Base-by-base conservation (phyloP, 805 yeast genomes). In the Wickerhamiella brachini region DNA sequence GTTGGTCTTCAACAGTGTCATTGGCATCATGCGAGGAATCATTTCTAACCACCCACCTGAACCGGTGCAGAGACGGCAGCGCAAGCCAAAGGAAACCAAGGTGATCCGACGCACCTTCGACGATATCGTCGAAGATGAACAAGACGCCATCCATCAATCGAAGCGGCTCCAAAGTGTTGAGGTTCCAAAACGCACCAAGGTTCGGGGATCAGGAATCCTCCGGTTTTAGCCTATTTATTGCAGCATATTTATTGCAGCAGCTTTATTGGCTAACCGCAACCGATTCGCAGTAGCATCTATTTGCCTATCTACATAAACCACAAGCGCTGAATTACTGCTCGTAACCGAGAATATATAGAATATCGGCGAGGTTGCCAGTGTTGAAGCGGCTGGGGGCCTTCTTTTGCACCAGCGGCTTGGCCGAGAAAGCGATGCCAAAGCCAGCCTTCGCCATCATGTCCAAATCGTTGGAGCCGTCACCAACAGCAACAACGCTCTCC, bases 391-490 rank as follows among this genome's bases (percentile, higher is more conserved):
- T 74, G 18, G 96, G 96, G 0, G 98, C 97, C 57, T 72, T 70
- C 52, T 68, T 64, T 65, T 88, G 97, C 1, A 93, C 98, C 56
- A 75, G 80, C 21, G 97, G 97, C 65, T 93, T 93, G 20, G 97
- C 99, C 64, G 87, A 85, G 94, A 96, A 93, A 0, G 98, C 98
- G 50, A 93, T 73, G 20, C 98, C 98, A 64, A 79, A 84, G 0
- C 97, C 97, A 2, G 95, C 96, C 13, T 68, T 78, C 1, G 71
- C 76, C 97, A 93, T 93, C 88, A 94, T 94, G 45, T 77, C 76
- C 62, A 93, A 71, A 68, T 93, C 99, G 62, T 93, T 93, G 22
- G 97, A 96, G 39, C 99, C 99, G 64, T 93, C 97, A 38, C 97
- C 97, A 39, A 90, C 84, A 47, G 96, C 96, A 45, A 85, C 81